Evolutionary conservation across 1,139 yeast genomes (phyloP).

Genomic region (Hansenula sp.): DNA sequence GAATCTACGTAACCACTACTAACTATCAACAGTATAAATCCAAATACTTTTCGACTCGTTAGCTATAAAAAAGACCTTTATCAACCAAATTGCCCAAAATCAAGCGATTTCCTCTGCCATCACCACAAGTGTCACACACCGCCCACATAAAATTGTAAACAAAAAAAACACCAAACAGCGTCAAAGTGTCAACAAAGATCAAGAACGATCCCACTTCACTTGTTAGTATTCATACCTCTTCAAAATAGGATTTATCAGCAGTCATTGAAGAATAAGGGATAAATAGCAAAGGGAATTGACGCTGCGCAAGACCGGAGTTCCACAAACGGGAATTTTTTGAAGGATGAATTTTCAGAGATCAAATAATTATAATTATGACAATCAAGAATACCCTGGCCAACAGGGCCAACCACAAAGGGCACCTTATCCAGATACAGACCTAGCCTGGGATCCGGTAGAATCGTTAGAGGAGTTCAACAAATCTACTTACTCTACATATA

Average conservation of each 20-base stretch:
- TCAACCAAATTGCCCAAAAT: too few species aligned
- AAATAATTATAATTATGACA: not conserved
- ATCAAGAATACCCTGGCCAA: not conserved
- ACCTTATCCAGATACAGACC: conserved; percentile 5
- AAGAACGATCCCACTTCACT: too few species aligned
- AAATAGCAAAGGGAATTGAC: too few species aligned
- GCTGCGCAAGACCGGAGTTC: not conserved
- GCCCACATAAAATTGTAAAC: not conserved
- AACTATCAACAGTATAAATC: too few species aligned
- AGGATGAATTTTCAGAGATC: not conserved
- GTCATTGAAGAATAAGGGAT: too few species aligned
- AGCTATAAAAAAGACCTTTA: too few species aligned
- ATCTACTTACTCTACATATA: not conserved
- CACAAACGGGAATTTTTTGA: not conserved
- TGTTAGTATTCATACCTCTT: too few species aligned
- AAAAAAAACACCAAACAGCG: not conserved
- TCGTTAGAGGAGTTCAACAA: conserved; percentile 15
- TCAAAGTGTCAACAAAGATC: not conserved
- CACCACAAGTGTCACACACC: not conserved
- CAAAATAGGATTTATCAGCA: too few species aligned
- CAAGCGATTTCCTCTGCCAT: not conserved
- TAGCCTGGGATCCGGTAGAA: conserved; percentile 16
- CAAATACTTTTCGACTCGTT: too few species aligned
- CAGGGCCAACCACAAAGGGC: conserved; percentile 1
- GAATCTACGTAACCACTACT: too few species aligned